Conservation (phyloP, 2,329 filamentous ascomycete species). For the Colletotrichum tabaci region DNA sequence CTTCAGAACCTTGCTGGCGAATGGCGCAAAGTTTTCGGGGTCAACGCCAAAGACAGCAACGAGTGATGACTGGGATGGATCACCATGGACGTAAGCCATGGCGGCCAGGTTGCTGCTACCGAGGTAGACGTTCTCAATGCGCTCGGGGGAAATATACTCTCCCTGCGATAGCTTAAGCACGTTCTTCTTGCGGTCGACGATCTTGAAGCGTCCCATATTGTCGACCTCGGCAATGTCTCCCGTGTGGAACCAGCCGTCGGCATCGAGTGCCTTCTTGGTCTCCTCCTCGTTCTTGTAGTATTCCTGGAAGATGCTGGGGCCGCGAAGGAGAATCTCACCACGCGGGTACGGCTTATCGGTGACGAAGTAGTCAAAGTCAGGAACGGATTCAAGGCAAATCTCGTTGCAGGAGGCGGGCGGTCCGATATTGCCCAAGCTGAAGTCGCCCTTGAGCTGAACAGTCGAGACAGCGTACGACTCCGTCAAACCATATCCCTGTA, state of each 20-base stretch:
- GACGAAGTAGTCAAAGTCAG: constrained; percentile 93
- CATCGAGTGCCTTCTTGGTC: constrained; percentile 84
- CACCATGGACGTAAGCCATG: constrained; percentile 92
- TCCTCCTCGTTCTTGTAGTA: constrained; percentile 94
- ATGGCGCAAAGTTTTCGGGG: constrained; percentile 85
- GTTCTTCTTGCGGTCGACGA: constrained; percentile 98
- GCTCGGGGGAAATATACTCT: constrained; percentile 97
- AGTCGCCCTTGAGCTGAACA: constrained; percentile 79
- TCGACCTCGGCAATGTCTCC: constrained; percentile 93
- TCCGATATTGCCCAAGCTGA: constrained; percentile 86
- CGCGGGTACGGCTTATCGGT: constrained; percentile 91
- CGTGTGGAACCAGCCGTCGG: constrained; percentile 97
- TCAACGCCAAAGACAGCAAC: constrained; percentile 92
- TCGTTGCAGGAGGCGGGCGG: constrained; percentile 78
- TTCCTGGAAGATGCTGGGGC: constrained; percentile 84
- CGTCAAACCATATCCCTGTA: constrained; percentile 94
- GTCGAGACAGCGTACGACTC: constrained; percentile 88
- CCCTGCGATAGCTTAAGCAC: constrained; percentile 98
- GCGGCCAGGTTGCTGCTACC: constrained; percentile 84
- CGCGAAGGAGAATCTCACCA: constrained; percentile 89
- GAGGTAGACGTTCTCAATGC: constrained; percentile 94
- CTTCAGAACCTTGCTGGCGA: constrained; percentile 83
- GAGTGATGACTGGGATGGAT: constrained; percentile 83
- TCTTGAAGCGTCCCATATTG: constrained; percentile 86
- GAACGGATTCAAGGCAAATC: constrained; percentile 86